Percentiles rank a stretch among this genome's conserved stretches.
Conservation (phyloP, 305 asterid species). For the Fraxinus ornus region DNA sequence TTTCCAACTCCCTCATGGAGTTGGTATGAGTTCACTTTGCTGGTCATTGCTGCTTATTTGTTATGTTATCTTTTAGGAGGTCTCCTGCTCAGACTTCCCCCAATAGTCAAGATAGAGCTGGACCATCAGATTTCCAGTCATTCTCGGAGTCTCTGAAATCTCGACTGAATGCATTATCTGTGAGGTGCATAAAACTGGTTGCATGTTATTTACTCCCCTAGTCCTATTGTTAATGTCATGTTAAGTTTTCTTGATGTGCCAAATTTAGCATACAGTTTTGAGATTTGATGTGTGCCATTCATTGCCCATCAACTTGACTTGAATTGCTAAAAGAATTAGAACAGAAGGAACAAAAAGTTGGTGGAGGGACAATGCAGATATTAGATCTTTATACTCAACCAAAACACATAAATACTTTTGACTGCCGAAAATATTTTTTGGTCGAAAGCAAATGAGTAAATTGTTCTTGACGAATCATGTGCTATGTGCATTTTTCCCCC, state of each 20-base stretch:
- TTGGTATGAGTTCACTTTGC: constrained; percentile 1
- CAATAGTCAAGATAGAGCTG: constrained; percentile 65
- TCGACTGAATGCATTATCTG: constrained; percentile 67
- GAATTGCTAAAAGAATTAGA: not conserved
- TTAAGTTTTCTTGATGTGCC: not conserved
- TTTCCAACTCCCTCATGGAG: not conserved
- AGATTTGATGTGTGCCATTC: not conserved
- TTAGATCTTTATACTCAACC: not conserved
- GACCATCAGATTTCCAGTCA: constrained; percentile 78
- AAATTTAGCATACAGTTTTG: not conserved
- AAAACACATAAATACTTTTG: not conserved
- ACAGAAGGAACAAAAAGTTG: not conserved
- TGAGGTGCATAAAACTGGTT: constrained; percentile 39
- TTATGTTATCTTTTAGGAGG: constrained; percentile 36
- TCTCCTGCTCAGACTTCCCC: constrained; percentile 59
- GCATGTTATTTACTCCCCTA: not conserved
- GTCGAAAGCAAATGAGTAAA: not conserved
- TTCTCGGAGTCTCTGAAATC: constrained; percentile 74
- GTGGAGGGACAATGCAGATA: not conserved
- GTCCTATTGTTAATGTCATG: not conserved
- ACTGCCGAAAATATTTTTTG: not conserved
- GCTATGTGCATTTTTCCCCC: not conserved
- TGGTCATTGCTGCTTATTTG: constrained; percentile 19
- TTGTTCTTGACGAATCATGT: not conserved
- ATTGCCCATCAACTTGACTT: constrained; percentile 8